Conservation (phyloP, 2,329 filamentous ascomycete genomes). For the Torrubiella hemipterigena region DNA sequence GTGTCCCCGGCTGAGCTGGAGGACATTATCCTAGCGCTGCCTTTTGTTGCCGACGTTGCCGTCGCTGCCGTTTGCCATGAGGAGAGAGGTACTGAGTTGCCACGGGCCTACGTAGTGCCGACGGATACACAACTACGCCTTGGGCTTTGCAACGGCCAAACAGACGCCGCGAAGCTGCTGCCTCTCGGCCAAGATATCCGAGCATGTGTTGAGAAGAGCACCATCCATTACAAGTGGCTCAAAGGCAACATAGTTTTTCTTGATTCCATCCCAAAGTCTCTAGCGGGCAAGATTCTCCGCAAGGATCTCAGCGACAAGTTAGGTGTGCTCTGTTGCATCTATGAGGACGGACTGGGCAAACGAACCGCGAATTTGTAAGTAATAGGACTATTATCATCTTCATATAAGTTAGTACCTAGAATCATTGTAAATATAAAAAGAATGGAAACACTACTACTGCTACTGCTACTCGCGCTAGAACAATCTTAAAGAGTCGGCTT, state of each 20-base stretch:
- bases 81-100: conserved; percentile 44
- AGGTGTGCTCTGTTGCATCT: no score
- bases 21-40: conserved; percentile 64
- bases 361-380: no score
- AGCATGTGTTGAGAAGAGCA: not conserved
- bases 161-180: no score
- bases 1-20: conserved; percentile 77
- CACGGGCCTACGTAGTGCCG: conserved; percentile 53
- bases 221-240: not conserved
- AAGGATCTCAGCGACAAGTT: not conserved
- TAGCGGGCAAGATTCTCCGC: not conserved
- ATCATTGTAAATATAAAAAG: no score
- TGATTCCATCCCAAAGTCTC: not conserved
- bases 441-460: no score
- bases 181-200: no score
- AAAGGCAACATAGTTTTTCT: not conserved
- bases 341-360: no score
- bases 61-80: conserved; percentile 62
- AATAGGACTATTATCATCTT: no score
- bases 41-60: conserved; percentile 63
- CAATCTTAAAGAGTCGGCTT: no score
- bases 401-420: no score
- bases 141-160: not conserved
- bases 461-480: no score
- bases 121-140: conserved; percentile 19